Conservation (phyloP, 2,329 filamentous ascomycete species). For the Westerdykella sp. region DNA sequence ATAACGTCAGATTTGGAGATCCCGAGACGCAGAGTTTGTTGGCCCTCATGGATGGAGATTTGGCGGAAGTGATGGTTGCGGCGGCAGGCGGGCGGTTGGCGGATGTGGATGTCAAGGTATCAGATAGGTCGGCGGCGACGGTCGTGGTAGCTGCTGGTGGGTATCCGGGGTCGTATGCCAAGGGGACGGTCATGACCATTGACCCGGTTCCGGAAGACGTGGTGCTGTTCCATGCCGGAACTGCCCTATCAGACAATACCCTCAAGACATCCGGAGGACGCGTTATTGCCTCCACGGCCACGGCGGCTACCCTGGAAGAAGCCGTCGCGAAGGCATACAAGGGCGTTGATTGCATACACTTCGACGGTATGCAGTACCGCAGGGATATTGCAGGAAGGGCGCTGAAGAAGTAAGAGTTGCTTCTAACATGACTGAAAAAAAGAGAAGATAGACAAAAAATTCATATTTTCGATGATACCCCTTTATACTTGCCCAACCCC, state of each 20-base stretch:
- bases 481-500: slow-evolving; percentile 9
- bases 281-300: slow-evolving; percentile 88
- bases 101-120: slow-evolving; percentile 61
- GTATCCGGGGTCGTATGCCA: slow-evolving; percentile 77
- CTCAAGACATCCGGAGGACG: slow-evolving; percentile 78
- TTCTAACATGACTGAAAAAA: background rate
- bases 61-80: slow-evolving; percentile 83
- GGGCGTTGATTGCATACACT: slow-evolving; percentile 71
- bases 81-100: slow-evolving; percentile 71
- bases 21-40: slow-evolving; percentile 86
- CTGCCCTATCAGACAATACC: slow-evolving; percentile 54
- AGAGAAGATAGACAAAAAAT: background rate
- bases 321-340: slow-evolving; percentile 86
- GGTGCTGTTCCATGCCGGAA: slow-evolving; percentile 89
- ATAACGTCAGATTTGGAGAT: slow-evolving; percentile 89
- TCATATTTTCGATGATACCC: slow-evolving; percentile 4
- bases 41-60: slow-evolving; percentile 74
- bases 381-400: slow-evolving; percentile 74
- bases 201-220: slow-evolving; percentile 51
- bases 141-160: slow-evolving; percentile 91
- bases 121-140: slow-evolving; percentile 70
- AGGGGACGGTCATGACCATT: slow-evolving; percentile 61
- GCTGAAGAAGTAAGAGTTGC: slow-evolving; percentile 26
- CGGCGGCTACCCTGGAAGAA: slow-evolving; percentile 65
- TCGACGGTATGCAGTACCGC: slow-evolving; percentile 84